Conservation (phyloP, 495 filamentous ascomycete species). For the Hyaloscypha finlandica region DNA sequence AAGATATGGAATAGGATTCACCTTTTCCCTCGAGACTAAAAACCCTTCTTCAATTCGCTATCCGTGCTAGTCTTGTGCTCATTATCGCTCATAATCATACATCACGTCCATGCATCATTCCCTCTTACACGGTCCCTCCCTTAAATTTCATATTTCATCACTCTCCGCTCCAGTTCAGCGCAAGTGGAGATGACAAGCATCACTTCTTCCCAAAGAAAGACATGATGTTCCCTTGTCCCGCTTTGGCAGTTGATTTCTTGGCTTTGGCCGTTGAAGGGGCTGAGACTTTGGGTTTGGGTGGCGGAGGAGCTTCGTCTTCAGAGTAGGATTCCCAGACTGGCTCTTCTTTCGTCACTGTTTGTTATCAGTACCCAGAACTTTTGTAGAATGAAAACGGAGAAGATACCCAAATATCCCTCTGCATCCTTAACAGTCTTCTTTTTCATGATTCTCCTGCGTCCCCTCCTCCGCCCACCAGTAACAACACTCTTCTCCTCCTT, state of each 20-base stretch:
- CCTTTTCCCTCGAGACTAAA: too few relatives aligned
- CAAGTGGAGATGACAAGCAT: background rate
- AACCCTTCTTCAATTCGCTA: background rate
- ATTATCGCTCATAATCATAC: conserved; percentile 1
- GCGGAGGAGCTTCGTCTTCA: conserved; percentile 70
- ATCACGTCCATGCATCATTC: background rate
- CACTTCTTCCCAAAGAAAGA: conserved; percentile 90
- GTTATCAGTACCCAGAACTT: background rate
- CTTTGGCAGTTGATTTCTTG: conserved; percentile 63
- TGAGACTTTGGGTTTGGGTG: conserved; percentile 60
- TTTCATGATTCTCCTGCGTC: conserved; percentile 80
- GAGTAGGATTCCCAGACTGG: conserved; percentile 93
- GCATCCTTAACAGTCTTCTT: conserved; percentile 91
- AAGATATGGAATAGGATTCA: too few relatives aligned
- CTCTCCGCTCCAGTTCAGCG: background rate
- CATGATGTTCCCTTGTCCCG: conserved; percentile 87
- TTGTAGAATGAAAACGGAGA: background rate
- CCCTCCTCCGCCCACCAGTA: conserved; percentile 70
- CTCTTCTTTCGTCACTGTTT: conserved; percentile 86
- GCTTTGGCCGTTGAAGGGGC: conserved; percentile 40
- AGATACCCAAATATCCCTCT: conserved; percentile 87
- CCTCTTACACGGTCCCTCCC: background rate
- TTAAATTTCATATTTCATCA: background rate
- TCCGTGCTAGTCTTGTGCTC: background rate
- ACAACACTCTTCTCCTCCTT: conserved; percentile 41